phyloP scores from a whole-genome alignment of 805 yeast species.

The Hermanozyma aechmeae region DNA sequence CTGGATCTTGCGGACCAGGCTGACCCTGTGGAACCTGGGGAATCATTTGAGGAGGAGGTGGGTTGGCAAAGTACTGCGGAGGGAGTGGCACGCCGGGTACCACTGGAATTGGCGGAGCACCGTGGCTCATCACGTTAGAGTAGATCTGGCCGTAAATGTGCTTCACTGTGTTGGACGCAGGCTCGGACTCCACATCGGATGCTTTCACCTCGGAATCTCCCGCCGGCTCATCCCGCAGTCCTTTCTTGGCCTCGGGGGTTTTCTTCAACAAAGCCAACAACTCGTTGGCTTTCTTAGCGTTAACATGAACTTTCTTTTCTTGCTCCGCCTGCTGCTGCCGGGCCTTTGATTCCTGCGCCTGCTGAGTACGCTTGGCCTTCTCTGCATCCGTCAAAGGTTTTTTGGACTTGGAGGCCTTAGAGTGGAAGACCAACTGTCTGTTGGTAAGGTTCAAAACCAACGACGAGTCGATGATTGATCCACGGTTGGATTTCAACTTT shows the following conservation, averaged over 20 bases:
- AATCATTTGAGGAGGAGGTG: too few relatives aligned
- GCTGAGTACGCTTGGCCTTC: constrained; percentile 1
- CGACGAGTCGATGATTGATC: constrained; percentile 73
- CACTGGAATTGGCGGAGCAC: constrained; percentile 7
- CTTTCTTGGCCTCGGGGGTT: constrained; percentile 1
- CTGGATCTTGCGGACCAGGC: too few relatives aligned
- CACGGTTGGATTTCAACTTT: constrained; percentile 68
- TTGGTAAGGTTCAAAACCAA: constrained; percentile 69
- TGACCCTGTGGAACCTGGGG: too few relatives aligned
- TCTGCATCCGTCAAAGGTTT: constrained; percentile 18
- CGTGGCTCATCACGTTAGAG: constrained; percentile 33
- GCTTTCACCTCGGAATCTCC: constrained; percentile 2
- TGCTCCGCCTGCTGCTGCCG: constrained; percentile 7
- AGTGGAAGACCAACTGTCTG: constrained; percentile 68
- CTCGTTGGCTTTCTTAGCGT: constrained; percentile 20
- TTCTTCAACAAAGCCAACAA: constrained; percentile 21
- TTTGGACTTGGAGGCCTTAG: constrained; percentile 47
- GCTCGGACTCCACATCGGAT: constrained; percentile 3
- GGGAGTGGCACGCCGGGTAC: too few relatives aligned
- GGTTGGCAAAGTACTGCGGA: too few relatives aligned
- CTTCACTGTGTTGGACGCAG: constrained; percentile 25
- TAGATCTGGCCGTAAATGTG: constrained; percentile 35
- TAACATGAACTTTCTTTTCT: constrained; percentile 6
- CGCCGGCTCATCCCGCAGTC: not conserved
- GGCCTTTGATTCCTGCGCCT: not conserved